phyloP scores from a whole-genome alignment of 2,329 filamentous ascomycete genomes.

The Zarea fungicola region DNA sequence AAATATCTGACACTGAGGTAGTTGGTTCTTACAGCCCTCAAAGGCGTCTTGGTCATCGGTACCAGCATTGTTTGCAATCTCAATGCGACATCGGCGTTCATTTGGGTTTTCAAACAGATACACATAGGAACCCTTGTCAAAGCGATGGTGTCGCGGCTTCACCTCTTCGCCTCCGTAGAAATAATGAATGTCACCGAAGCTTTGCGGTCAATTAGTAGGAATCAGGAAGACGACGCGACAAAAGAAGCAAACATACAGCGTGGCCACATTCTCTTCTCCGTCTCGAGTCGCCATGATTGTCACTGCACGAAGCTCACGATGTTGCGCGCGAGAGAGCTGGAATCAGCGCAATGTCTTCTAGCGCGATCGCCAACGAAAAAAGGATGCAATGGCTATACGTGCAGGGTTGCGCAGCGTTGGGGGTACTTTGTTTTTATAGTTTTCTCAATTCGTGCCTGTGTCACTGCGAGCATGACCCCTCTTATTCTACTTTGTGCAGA shows the following conservation, averaged over 20 bases:
- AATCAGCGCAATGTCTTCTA: neutral
- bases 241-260: constrained; percentile 39
- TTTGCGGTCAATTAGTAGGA: constrained; percentile 27
- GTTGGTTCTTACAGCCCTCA: constrained; percentile 58
- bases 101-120: constrained; percentile 72
- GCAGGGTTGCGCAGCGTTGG: no score
- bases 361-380: no score
- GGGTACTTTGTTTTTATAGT: no score
- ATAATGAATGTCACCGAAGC: constrained; percentile 75
- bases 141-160: constrained; percentile 71
- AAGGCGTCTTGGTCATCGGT: constrained; percentile 76
- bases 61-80: constrained; percentile 70
- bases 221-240: neutral
- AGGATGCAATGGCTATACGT: no score
- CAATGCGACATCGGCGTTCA: constrained; percentile 63
- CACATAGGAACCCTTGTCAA: constrained; percentile 74
- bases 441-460: no score
- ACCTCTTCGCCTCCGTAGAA: constrained; percentile 64
- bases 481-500: no score
- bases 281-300: constrained; percentile 39
- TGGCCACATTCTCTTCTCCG: constrained; percentile 47
- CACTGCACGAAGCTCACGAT: neutral
- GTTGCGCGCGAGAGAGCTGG: neutral
- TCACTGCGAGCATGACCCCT: no score
- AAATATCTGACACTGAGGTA: neutral